Conservation (phyloP, 139 green algal genomes). For the Deuterostichococcus epilithicus region DNA sequence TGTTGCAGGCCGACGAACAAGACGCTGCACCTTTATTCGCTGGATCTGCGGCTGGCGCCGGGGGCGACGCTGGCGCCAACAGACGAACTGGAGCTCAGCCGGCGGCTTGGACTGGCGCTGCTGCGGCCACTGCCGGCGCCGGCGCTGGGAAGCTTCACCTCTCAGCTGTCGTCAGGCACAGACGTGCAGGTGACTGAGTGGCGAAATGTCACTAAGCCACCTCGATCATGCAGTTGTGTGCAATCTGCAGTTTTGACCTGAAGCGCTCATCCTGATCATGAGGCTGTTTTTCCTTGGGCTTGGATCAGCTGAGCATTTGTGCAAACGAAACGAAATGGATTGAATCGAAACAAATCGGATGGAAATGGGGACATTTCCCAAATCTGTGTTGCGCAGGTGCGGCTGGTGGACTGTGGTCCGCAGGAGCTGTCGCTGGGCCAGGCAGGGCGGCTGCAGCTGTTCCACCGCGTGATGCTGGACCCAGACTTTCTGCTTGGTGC, state of each 20-base stretch:
- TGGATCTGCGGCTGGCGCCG: conserved; percentile 12
- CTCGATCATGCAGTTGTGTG: no score
- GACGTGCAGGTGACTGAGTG: background rate
- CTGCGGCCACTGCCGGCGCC: background rate
- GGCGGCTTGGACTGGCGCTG: conserved; percentile 22
- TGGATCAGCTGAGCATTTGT: no score
- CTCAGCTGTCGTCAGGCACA: background rate
- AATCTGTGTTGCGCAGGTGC: background rate
- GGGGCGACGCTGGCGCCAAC: no score
- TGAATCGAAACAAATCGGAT: no score
- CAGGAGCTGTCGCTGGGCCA: background rate
- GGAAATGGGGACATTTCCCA: no score
- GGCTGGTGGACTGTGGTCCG: background rate
- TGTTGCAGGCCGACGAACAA: background rate
- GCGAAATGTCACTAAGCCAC: no score
- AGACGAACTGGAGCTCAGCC: background rate
- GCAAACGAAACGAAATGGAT: no score
- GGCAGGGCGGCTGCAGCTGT: background rate
- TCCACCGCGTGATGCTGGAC: background rate
- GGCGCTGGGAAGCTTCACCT: background rate
- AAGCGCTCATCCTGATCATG: no score
- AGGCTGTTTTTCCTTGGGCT: no score
- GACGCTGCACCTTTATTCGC: background rate
- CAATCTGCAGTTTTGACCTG: no score
- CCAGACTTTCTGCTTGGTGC: background rate